Evolutionary conservation across 257 asterid species (phyloP).

Genomic region (Petunia secreta): DNA sequence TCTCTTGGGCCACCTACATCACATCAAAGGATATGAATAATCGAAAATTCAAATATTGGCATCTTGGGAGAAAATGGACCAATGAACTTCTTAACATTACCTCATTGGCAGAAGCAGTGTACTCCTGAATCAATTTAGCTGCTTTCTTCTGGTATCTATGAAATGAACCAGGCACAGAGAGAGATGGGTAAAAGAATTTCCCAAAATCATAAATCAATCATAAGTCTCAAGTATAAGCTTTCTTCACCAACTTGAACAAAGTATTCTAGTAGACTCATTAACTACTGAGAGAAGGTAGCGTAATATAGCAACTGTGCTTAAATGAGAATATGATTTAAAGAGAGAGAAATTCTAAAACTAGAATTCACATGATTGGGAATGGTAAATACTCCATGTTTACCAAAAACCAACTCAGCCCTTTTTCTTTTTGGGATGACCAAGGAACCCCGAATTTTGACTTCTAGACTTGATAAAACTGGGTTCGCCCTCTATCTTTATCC

Average conservation of each 20-base stretch:
- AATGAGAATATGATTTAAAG: neutral
- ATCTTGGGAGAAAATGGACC: slow-evolving; percentile 19
- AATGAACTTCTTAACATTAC: slow-evolving; percentile 47
- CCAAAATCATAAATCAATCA: slow-evolving; percentile 8
- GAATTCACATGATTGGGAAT: slow-evolving; percentile 4
- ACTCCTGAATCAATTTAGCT: slow-evolving; percentile 86
- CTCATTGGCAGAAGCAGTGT: slow-evolving; percentile 90
- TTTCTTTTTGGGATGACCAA: neutral
- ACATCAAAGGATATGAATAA: slow-evolving; percentile 25
- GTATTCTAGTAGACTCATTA: slow-evolving; percentile 18
- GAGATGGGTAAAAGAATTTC: neutral
- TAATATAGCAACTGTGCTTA: neutral
- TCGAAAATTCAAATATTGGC: slow-evolving; percentile 9
- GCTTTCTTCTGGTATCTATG: slow-evolving; percentile 91
- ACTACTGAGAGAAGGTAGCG: slow-evolving; percentile 7
- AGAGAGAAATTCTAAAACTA: neutral
- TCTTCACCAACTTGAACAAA: slow-evolving; percentile 8
- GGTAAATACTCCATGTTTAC: slow-evolving; percentile 5
- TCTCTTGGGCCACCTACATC: slow-evolving; percentile 88
- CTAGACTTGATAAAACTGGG: neutral
- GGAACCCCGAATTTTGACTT: neutral
- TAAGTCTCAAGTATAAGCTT: neutral
- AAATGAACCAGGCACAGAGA: slow-evolving; percentile 28
- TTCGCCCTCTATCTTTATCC: no score
- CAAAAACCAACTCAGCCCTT: slow-evolving; percentile 8